Conservation (phyloP, 2,329 filamentous ascomycete species). For the Stagonosporopsis rhizophila region DNA sequence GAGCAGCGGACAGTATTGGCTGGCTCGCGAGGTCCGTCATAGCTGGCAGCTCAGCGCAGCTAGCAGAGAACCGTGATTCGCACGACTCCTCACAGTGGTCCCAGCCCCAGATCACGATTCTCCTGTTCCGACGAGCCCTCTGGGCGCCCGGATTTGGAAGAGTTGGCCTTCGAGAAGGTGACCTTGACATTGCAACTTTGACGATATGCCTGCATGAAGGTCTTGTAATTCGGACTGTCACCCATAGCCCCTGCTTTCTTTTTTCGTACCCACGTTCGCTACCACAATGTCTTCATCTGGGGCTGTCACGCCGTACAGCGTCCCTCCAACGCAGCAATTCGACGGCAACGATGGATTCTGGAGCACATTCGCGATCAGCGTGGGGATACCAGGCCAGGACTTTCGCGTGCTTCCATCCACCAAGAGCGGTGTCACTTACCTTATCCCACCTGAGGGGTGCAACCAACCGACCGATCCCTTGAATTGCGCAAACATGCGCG, state of each 20-base stretch:
- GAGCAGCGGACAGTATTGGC: constrained; percentile 9
- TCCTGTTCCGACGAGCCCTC: constrained; percentile 1
- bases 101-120: constrained; percentile 13
- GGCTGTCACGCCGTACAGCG: constrained; percentile 37
- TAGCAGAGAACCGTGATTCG: constrained; percentile 12
- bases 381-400: constrained; percentile 51
- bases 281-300: constrained; percentile 23
- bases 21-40: constrained; percentile 3
- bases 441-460: constrained; percentile 47
- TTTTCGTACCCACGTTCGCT: constrained; percentile 18
- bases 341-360: constrained; percentile 53
- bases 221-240: constrained; percentile 1
- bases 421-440: constrained; percentile 40
- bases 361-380: constrained; percentile 52
- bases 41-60: constrained; percentile 3
- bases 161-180: constrained; percentile 2
- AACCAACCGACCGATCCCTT: constrained; percentile 34
- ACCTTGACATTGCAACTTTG: constrained; percentile 4
- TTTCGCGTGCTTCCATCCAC: constrained; percentile 48
- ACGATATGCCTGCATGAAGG: constrained; percentile 4
- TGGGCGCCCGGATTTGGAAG: constrained; percentile 7
- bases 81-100: constrained; percentile 6
- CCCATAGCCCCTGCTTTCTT: constrained; percentile 6
- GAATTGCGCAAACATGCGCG: constrained; percentile 41
- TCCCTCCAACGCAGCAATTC: constrained; percentile 44